Conservation (phyloP, 2,329 filamentous ascomycete genomes). For the Talaromyces sp. region DNA sequence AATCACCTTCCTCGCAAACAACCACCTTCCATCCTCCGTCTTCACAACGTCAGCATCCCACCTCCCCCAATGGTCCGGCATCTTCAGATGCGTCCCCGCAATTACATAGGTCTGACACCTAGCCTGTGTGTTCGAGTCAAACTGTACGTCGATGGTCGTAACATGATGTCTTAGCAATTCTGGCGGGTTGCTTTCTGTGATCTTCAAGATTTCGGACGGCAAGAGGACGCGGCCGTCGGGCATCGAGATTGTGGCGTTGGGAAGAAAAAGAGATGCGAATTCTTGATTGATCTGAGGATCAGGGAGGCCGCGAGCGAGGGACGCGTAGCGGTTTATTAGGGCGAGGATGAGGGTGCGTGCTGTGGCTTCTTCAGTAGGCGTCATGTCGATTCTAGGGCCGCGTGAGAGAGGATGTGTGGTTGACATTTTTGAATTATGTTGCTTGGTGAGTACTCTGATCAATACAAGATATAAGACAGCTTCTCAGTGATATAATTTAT, state of each 20-base stretch:
- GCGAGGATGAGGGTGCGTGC: background rate
- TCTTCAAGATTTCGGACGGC: background rate
- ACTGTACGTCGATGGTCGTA: background rate
- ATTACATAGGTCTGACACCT: background rate
- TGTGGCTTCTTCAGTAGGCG: background rate
- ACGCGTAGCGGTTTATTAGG: background rate
- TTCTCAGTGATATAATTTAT: too few relatives aligned
- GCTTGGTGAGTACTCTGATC: too few relatives aligned
- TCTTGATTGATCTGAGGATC: background rate
- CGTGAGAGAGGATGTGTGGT: background rate
- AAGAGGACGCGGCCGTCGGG: background rate
- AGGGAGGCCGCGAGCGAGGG: background rate
- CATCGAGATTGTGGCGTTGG: background rate
- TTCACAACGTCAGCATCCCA: background rate
- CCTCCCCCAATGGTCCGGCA: conserved; percentile 6
- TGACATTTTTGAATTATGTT: background rate
- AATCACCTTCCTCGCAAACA: background rate
- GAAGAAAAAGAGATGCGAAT: background rate
- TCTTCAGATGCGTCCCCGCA: conserved; percentile 5
- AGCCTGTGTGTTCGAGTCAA: background rate
- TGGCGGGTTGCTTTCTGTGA: background rate
- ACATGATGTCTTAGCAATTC: background rate
- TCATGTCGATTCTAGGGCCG: background rate
- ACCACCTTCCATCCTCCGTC: background rate
- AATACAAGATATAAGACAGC: too few relatives aligned